Evolutionary conservation across 108 stramenopile genomes (phyloP), one percentile per base, ranked within the genome.

Genomic region (Cyclotella distinguenda): DNA sequence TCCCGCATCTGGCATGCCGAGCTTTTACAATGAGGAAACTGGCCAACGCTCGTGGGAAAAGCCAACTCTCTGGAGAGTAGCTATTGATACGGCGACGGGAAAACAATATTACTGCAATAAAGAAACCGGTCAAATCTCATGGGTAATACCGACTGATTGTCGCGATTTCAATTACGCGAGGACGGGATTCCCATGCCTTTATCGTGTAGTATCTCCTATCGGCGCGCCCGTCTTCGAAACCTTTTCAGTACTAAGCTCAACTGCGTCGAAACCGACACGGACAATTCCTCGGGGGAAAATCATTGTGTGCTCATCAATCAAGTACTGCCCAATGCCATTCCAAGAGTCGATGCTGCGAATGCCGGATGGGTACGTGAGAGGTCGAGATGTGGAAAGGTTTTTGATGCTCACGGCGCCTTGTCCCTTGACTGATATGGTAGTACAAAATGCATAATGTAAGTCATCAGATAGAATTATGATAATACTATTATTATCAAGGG

Each of bases 161-260:
- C 46, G 18, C 6, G 15, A 47, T 12, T 47, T 16, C 46, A 10
- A 47, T 18, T 16, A 47, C 10, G 18, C 18, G 46, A 16, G 6
- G 25, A n/a, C n/a, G n/a, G n/a, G n/a, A n/a, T n/a, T 65, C 15
- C 72, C 72, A 40, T 74, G 72, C 30, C 64, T 74, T 16, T 74
- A 74, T 52, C 72, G 72, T 39, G 43, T 74, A 26, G 60, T 32
- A 4, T 22, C 33, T 42, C 49, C 64, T 16, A 15, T 61, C 11
- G 72, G 72, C 16, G 72, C 72, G 27, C 35, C 19, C 6, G 72
- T 74, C 51, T 66, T 51, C 25, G 42, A 36, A 3, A 40, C 16
- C 34, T 57, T 21, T 27, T 12, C 36, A 16, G 15, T 31, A 13
- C 31, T 13, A 22, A 52, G 8, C 6, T 26, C 63, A 13, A 19